Evolutionary conservation across 2,329 filamentous ascomycete species (phyloP), one percentile per base, ranked within the genome.

Genomic region (Scedosporium dehoogii): DNA sequence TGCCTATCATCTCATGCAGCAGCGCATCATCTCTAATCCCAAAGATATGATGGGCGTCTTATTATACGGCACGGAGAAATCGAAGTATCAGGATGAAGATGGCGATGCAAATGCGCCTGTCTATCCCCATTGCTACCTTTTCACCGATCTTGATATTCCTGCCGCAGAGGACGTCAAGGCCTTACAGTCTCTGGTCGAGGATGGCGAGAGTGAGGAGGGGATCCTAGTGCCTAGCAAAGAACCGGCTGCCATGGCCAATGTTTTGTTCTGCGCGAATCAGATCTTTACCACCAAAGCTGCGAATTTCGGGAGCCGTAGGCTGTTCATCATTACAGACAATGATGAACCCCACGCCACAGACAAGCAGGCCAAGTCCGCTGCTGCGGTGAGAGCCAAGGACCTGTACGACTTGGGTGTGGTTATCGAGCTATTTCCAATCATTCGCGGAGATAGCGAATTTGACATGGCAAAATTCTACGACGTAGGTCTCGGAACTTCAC

Each of bases 41-140:
- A 92, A 88, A 70, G 94, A 99, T 65, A 96, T 97, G 90, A 97
- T 99, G 84, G 92, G 93, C 1, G 89, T 99, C 27, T 74, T 99
- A 44, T 80, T 99, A 0, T 99, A 96, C 71, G 92, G 92, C 7
- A 99, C 94, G 0, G 81, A 96, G 70, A 84, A 90, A 74, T 90
- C 91, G 46, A 92, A 88, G 68, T 92, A 92, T 66, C 85, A 88
- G 56, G 85, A 86, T 16, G 86, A 87, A 55, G 82, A 85, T 63
- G 84, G 81, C 57, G 85, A 81, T 33, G 78, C 80, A 6, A 80
- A 79, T 62, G 82, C 81, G 12, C 74, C 88, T 6, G 84, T 84
- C 23, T 97, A 96, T 69, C 91, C 92, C 1, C 89, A 97, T 72
- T 97, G 93, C 76, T 97, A 97, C 70, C 81, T 97, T 2, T 86